A percentile compares a stretch with the other conserved stretches of the same genome.
These are phyloP conservation scores for Diaporthe destruens DNA, from an alignment of 2,329 filamentous ascomycete genomes.

Conservation along the genomic window DNA sequence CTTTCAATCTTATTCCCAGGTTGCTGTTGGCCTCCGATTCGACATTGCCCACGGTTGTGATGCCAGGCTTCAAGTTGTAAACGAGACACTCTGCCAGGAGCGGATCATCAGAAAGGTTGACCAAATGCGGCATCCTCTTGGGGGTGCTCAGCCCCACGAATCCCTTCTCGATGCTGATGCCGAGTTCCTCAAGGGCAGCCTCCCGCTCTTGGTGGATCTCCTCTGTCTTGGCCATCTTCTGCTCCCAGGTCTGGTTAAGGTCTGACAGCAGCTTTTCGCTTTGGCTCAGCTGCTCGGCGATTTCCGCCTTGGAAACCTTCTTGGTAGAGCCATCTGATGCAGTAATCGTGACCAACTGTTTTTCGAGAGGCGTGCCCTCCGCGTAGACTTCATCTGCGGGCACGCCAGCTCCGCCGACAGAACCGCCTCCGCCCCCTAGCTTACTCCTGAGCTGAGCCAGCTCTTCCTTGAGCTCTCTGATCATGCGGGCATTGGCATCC, in stretches of 20 bases:
- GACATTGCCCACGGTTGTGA: slow-evolving; percentile 93
- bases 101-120: slow-evolving; percentile 96
- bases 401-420: slow-evolving; percentile 51
- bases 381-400: slow-evolving; percentile 87
- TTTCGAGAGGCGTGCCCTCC: slow-evolving; percentile 89
- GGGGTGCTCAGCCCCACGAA: slow-evolving; percentile 95
- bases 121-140: slow-evolving; percentile 99
- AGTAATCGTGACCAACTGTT: slow-evolving; percentile 97
- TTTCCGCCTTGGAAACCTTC: slow-evolving; percentile 98
- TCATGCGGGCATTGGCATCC: slow-evolving; percentile 98
- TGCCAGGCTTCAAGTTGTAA: slow-evolving; percentile 97
- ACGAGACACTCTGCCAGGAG: slow-evolving; percentile 95
- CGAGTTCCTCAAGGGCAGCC: slow-evolving; percentile 92
- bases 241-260: slow-evolving; percentile 98
- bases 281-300: slow-evolving; percentile 94
- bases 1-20: slow-evolving; percentile 93
- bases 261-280: slow-evolving; percentile 97
- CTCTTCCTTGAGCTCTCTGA: slow-evolving; percentile 96
- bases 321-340: slow-evolving; percentile 87
- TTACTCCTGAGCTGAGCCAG: slow-evolving; percentile 88
- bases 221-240: slow-evolving; percentile 95
- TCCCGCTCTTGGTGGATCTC: slow-evolving; percentile 98
- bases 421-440: slow-evolving; percentile 67
- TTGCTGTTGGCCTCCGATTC: slow-evolving; percentile 84
- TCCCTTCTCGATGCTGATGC: slow-evolving; percentile 98